Evolutionary conservation across 768 basidiomycete species (phyloP).

Genomic region (Hypholoma fasciculare): DNA sequence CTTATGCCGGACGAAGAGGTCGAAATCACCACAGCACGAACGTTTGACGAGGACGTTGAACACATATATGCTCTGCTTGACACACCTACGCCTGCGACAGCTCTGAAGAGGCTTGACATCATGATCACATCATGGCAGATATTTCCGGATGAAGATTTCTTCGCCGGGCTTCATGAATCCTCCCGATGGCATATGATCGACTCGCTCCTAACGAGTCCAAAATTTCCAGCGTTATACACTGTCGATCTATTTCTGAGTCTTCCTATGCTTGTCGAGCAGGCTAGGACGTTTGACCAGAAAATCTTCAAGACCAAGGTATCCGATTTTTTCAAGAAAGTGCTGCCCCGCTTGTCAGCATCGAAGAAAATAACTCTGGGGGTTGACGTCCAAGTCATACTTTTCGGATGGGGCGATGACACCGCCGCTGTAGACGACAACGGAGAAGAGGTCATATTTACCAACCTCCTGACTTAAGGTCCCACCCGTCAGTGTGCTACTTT

Average conservation of each 20-base stretch:
- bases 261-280: slow-evolving; percentile 5
- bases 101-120: slow-evolving; percentile 5
- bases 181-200: slow-evolving; percentile 8
- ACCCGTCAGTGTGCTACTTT: background rate
- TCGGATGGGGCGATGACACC: slow-evolving; percentile 3
- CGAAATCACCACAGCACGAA: slow-evolving; percentile 1
- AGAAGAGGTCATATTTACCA: background rate
- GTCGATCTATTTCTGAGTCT: slow-evolving; percentile 4
- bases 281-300: slow-evolving; percentile 6
- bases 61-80: slow-evolving; percentile 6
- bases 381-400: slow-evolving; percentile 7
- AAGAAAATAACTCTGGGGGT: background rate
- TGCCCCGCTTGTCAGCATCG: slow-evolving; percentile 1
- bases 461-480: background rate
- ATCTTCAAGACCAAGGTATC: slow-evolving; percentile 1
- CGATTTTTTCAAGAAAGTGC: slow-evolving; percentile 8
- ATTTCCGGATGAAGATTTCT: slow-evolving; percentile 8
- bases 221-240: slow-evolving; percentile 1
- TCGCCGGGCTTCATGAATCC: background rate
- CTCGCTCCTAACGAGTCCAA: slow-evolving; percentile 1
- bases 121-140: slow-evolving; percentile 11
- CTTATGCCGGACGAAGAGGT: slow-evolving; percentile 9
- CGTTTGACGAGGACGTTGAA: slow-evolving; percentile 6
- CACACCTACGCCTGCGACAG: background rate
- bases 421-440: background rate